Base-by-base conservation (phyloP, 495 filamentous ascomycete genomes). In the Neurospora sp. region DNA sequence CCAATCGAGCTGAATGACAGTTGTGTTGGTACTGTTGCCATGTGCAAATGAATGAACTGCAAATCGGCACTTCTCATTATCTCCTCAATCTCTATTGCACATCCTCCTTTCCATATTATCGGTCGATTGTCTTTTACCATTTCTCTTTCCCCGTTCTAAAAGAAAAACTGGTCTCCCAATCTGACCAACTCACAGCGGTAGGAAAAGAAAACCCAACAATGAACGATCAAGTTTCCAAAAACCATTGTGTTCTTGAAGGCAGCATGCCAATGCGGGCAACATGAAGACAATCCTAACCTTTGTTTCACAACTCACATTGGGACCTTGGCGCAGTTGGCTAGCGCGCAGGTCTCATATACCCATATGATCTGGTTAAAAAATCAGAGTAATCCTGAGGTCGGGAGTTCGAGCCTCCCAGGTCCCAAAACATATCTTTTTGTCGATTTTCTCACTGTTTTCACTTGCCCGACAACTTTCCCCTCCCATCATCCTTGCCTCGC, bases 341-440 rank as follows among this genome's bases (percentile, higher is more conserved):
- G 74, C 69, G 74, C 74, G 74, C 70, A 70, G 71, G 74, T 75
- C 74, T 75, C 74, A 75, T 75, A 75, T 61, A 8, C 53, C 10
- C 10, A 70, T 39, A 73, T 75, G 74, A 75, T 75, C 72, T 75
- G 71, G 41, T 75, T 68, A 70, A 31, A 75, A 72, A 73, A 61
- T 68, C 65, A 71, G 74, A 73, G 74, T 35, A 61, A 75, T 75
- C 74, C 71, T 70, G 70, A 75, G 74, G 71, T 75, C 74, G 74
- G 72, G 74, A 75, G 74, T 75, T 75, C 74, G 74, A 75, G 68
- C 74, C 74, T 75, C 74, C 72, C 74, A 73, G 35, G 74, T 75
- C 45, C 41, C 74, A 75, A 44, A 18, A 4, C 59, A 70, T 73
- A 70, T 44, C 14, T 35, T 65, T 65, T 65, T 35, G 22, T 27